Conservation (phyloP, 2,329 filamentous ascomycete genomes). For the Coniochaeta sp. region DNA sequence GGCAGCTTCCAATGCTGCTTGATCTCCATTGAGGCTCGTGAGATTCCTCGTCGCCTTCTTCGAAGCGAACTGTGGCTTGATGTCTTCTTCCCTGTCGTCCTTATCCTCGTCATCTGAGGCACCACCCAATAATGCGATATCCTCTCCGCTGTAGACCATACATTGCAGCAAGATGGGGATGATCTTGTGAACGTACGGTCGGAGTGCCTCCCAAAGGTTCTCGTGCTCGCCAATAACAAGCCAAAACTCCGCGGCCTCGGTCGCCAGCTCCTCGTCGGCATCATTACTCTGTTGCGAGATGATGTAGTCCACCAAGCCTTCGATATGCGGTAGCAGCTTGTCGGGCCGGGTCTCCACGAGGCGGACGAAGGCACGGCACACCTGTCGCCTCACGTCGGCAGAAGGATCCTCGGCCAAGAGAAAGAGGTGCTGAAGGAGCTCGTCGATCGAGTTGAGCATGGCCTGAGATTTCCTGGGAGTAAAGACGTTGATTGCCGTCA, state of each 20-base stretch:
- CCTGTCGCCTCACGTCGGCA: slow-evolving; percentile 80
- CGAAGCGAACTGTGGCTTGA: slow-evolving; percentile 88
- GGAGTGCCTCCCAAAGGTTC: slow-evolving; percentile 67
- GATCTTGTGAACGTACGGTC: slow-evolving; percentile 73
- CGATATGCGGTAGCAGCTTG: slow-evolving; percentile 82
- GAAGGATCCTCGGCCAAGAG: slow-evolving; percentile 68
- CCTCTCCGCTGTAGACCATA: slow-evolving; percentile 95
- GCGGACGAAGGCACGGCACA: slow-evolving; percentile 88
- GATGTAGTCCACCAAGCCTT: slow-evolving; percentile 87
- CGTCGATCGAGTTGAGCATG: slow-evolving; percentile 72
- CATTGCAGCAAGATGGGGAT: slow-evolving; percentile 86
- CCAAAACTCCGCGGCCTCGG: slow-evolving; percentile 97
- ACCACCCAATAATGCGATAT: slow-evolving; percentile 76
- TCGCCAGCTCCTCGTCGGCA: slow-evolving; percentile 81
- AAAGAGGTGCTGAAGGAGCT: slow-evolving; percentile 77
- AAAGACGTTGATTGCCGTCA: slow-evolving; percentile 87
- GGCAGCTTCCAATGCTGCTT: slow-evolving; percentile 39
- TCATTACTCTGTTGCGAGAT: slow-evolving; percentile 79
- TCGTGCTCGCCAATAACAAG: slow-evolving; percentile 86
- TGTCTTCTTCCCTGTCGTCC: slow-evolving; percentile 84
- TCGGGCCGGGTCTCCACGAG: slow-evolving; percentile 86
- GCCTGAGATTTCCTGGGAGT: slow-evolving; percentile 78
- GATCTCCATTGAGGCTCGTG: slow-evolving; percentile 31
- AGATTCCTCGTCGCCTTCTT: slow-evolving; percentile 50
- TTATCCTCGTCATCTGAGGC: slow-evolving; percentile 86